Conservation (phyloP, 371 early-diverging fungal species). For the Dichotomocladium elegans region DNA sequence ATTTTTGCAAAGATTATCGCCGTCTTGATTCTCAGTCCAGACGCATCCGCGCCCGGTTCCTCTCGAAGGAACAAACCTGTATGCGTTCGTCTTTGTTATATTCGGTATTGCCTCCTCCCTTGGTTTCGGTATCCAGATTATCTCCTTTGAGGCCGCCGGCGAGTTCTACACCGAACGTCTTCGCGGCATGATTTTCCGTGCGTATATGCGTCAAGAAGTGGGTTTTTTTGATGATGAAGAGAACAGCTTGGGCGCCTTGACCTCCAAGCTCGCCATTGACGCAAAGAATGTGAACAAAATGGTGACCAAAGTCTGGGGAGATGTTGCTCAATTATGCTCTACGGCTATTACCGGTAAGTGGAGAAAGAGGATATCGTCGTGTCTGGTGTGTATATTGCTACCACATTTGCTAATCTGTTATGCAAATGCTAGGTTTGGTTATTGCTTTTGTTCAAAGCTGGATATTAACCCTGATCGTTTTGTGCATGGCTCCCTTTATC, state of each 20-base stretch:
- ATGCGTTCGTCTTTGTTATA: conserved; percentile 67
- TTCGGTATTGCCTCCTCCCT: conserved; percentile 46
- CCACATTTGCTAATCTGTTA: too few relatives aligned
- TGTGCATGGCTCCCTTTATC: conserved; percentile 50
- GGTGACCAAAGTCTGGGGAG: conserved; percentile 59
- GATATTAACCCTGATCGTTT: conserved; percentile 55
- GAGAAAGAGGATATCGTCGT: conserved; percentile 10
- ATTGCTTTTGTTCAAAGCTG: conserved; percentile 52
- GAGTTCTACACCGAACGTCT: conserved; percentile 54
- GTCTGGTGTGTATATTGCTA: background rate
- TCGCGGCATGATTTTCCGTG: conserved; percentile 47
- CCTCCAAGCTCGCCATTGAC: conserved; percentile 74
- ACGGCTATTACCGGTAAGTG: conserved; percentile 25
- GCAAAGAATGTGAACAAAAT: conserved; percentile 58
- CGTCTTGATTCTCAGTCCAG: conserved; percentile 12
- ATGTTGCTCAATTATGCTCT: conserved; percentile 41
- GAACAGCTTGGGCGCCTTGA: conserved; percentile 74
- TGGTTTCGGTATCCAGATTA: conserved; percentile 20
- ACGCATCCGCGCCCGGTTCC: conserved; percentile 19
- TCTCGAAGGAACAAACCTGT: conserved; percentile 57
- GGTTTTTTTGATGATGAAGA: conserved; percentile 78
- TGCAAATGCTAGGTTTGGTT: conserved; percentile 19
- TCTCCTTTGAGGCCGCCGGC: conserved; percentile 39
- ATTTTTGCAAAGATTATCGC: conserved; percentile 25
- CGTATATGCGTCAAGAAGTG: conserved; percentile 71